Evolutionary conservation across 179 eudicot species (phyloP), one percentile per base, ranked within the genome.

Genomic region (Beta corolliflora): DNA sequence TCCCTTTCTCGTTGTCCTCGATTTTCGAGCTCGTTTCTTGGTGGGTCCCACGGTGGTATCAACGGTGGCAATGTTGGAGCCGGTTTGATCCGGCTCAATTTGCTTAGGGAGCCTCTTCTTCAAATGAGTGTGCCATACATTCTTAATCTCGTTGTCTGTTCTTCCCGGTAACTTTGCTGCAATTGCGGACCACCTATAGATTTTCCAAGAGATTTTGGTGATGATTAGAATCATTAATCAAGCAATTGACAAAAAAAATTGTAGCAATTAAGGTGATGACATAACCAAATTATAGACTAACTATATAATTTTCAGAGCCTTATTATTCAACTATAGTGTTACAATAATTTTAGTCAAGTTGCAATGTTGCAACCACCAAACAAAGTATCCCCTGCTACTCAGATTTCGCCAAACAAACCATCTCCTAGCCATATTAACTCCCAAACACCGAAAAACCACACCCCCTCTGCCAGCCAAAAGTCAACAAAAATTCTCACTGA

Each of bases 111-210:
- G 71, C 14, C 83, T 71, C 61, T 85, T 85, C 79, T 83, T 85
- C 21, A 83, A 77, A 59, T 85, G 85, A 44, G 88, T 82, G 53
- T 85, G 88, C 88, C 85, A 85, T n/a, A 85, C 85, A 23, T 85
- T 85, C 56, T 85, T 85, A 4, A 85, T 85, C 19, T 85, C 88
- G 53, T 85, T 85, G 81, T 85, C 88, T 0, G 88, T 85, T 59
- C 88, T 52, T 5, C 88, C 88, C 0, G 88, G 88, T 6, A 85
- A 54, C 59, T 48, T 85, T 7, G 85, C 83, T 71, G 88, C 88
- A 63, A 85, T 85, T 1, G 85, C 67, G 15, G 88, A 85, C 88
- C 88, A 85, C 81, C 88, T 85, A 36, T 6, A 45, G 65, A 73
- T 69, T 79, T 69, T 53, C 5, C 71, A 29, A 85, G 66, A 68